Conservation (phyloP, 73 alveolate genomes). For the Tetrahymena malaccensis region DNA sequence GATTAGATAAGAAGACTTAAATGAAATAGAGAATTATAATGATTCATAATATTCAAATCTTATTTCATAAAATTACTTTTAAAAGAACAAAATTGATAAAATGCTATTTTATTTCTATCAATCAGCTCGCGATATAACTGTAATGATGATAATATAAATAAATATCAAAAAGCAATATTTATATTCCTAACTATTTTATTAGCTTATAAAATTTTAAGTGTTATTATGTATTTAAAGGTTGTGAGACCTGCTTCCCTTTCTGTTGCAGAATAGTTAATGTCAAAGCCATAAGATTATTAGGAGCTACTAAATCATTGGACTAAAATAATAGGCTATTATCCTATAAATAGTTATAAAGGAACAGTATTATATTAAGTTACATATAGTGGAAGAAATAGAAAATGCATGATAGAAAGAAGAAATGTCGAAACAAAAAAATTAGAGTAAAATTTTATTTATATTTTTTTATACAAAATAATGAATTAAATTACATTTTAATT, state of each 20-base stretch:
- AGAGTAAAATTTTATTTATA: neutral
- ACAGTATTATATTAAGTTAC: neutral
- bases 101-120: neutral
- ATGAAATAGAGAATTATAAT: neutral
- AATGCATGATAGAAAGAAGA: neutral
- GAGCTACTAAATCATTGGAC: neutral
- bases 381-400: neutral
- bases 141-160: neutral
- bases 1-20: neutral
- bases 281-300: neutral
- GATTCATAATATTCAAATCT: neutral
- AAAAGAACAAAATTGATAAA: neutral
- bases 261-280: neutral
- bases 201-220: neutral
- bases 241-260: neutral
- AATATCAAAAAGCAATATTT: neutral
- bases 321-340: neutral
- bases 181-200: neutral
- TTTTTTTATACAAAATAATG: too few relatives aligned
- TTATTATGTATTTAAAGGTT: neutral
- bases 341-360: neutral
- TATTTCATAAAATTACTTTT: neutral
- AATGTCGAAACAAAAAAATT: neutral
- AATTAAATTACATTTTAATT: too few relatives aligned
- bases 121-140: neutral